These are phyloP conservation scores for Penicillium sp. DNA, from an alignment of 2,329 filamentous ascomycete species.

Conservation along the genomic window DNA sequence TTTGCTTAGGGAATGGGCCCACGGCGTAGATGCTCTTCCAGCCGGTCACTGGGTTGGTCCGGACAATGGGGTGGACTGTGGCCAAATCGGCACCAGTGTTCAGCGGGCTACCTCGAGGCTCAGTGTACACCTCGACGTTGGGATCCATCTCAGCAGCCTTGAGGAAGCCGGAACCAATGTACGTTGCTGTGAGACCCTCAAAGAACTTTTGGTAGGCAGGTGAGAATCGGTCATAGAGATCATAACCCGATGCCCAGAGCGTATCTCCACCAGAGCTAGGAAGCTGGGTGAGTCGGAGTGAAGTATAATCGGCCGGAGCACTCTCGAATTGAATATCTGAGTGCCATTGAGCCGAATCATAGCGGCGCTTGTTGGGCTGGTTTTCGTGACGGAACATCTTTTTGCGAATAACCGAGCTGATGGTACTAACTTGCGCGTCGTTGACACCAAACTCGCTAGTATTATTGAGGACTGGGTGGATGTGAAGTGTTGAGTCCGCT, in stretches of 20 bases:
- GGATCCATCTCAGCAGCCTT: constrained; percentile 45
- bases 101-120: constrained; percentile 56
- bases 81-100: constrained; percentile 58
- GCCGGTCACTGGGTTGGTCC: constrained; percentile 67
- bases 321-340: constrained; percentile 70
- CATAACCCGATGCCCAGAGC: constrained; percentile 70
- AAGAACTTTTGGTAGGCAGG: constrained; percentile 61
- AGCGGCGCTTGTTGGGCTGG: constrained; percentile 39
- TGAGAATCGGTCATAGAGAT: constrained; percentile 68
- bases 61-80: constrained; percentile 60
- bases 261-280: constrained; percentile 65
- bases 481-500: constrained; percentile 60
- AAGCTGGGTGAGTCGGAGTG: constrained; percentile 61
- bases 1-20: constrained; percentile 44
- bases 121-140: constrained; percentile 41
- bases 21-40: constrained; percentile 63
- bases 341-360: constrained; percentile 56
- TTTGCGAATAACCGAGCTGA: constrained; percentile 61
- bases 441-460: constrained; percentile 57
- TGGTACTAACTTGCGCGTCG: constrained; percentile 67
- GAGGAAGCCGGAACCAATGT: constrained; percentile 56
- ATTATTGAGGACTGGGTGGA: constrained; percentile 64
- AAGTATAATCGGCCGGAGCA: constrained; percentile 66
- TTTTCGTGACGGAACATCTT: constrained; percentile 46
- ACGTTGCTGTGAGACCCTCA: constrained; percentile 62